Percentiles rank a stretch among this genome's conserved stretches.
Evolutionary conservation across 768 basidiomycete species (phyloP).

Genomic region (Pleurotus tuoliensis): DNA sequence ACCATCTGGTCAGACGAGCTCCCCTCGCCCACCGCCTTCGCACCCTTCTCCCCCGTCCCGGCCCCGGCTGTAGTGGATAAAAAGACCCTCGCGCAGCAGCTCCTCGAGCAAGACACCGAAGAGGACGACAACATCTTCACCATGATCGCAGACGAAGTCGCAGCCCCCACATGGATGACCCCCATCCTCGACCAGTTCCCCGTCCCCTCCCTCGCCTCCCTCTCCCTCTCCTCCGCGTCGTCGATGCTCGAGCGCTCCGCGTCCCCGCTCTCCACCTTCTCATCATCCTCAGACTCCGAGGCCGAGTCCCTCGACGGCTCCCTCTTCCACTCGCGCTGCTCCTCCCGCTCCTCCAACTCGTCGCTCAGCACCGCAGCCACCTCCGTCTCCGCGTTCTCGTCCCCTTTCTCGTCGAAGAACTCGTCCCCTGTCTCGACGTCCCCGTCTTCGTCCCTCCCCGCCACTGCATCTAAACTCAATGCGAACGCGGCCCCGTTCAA

Average conservation of each 20-base stretch:
- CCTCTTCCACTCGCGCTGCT: slow-evolving; percentile 49
- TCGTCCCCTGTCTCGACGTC: slow-evolving; percentile 14
- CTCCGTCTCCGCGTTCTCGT: slow-evolving; percentile 45
- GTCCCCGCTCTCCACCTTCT: slow-evolving; percentile 50
- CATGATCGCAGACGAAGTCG: slow-evolving; percentile 69
- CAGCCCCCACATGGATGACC: slow-evolving; percentile 64
- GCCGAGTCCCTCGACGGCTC: slow-evolving; percentile 24
- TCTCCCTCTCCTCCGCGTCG: slow-evolving; percentile 42
- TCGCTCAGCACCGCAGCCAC: slow-evolving; percentile 39
- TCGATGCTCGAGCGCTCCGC: no score
- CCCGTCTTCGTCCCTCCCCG: no score
- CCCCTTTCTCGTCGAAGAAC: slow-evolving; percentile 40
- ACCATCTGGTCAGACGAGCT: slow-evolving; percentile 68
- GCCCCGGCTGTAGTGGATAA: slow-evolving; percentile 14
- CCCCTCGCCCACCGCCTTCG: slow-evolving; percentile 22
- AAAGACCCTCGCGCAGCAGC: slow-evolving; percentile 73
- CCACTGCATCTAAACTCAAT: no score
- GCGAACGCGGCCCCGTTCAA: slow-evolving; percentile 22
- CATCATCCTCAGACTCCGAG: slow-evolving; percentile 51
- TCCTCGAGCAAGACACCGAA: slow-evolving; percentile 66
- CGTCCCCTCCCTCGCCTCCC: slow-evolving; percentile 44
- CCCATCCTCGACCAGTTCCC: slow-evolving; percentile 63
- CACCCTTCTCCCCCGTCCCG: slow-evolving; percentile 5
- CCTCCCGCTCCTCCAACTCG: slow-evolving; percentile 73
- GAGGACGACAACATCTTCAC: slow-evolving; percentile 73